phyloP scores from a whole-genome alignment of 169 alveolate genomes.

The Blepharisma undulans region DNA sequence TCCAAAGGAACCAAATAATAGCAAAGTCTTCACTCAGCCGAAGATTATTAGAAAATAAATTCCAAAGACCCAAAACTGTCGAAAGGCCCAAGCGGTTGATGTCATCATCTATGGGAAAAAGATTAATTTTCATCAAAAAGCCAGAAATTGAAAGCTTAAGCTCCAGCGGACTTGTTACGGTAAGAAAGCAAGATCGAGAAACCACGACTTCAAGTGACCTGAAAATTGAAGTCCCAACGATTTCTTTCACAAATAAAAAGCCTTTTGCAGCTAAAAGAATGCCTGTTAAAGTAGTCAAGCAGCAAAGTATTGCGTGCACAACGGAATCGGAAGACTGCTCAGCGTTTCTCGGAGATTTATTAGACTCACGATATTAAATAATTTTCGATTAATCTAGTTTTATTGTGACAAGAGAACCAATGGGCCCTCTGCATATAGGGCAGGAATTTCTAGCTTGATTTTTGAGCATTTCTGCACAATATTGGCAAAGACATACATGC shows the following conservation, averaged over 20 bases:
- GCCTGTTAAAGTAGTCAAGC: background rate
- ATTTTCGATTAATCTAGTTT: background rate
- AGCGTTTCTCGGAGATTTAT: background rate
- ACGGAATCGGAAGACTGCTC: background rate
- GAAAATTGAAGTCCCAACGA: background rate
- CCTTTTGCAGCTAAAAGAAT: background rate
- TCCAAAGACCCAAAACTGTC: background rate
- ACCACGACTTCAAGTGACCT: background rate
- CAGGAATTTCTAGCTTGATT: background rate
- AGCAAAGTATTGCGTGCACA: background rate
- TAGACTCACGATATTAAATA: background rate
- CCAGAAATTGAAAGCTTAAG: background rate
- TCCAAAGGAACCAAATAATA: background rate
- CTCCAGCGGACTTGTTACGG: background rate
- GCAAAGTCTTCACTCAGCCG: background rate
- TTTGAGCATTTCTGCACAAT: conserved; percentile 61
- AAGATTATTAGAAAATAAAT: background rate
- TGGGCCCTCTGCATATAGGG: conserved; percentile 6
- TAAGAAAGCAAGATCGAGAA: background rate
- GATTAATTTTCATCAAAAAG: background rate
- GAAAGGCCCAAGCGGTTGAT: background rate
- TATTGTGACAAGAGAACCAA: background rate
- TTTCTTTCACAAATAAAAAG: background rate
- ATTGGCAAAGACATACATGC: conserved; percentile 80
- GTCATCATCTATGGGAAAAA: background rate